phyloP scores from a whole-genome alignment of 2,329 filamentous ascomycete genomes.

The Neopestalotiopsis sp. region DNA sequence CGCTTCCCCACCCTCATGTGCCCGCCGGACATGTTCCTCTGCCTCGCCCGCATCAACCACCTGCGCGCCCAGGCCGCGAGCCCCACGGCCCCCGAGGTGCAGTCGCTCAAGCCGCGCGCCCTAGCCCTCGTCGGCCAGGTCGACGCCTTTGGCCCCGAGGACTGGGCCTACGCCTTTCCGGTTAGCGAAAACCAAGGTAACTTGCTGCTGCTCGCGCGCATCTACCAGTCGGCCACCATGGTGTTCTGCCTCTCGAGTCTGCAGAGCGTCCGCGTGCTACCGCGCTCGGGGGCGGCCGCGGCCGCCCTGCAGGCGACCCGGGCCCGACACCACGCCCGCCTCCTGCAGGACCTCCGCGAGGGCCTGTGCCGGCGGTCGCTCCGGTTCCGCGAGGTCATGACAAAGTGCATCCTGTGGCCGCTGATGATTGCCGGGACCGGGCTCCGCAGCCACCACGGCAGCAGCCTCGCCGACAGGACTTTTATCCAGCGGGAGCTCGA shows the following conservation, averaged over 20 bases:
- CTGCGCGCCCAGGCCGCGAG: conserved; percentile 29
- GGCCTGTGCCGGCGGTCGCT: background rate
- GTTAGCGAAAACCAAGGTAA: conserved; percentile 24
- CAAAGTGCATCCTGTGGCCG: conserved; percentile 37
- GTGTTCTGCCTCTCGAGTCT: conserved; percentile 35
- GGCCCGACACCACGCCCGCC: conserved; percentile 24
- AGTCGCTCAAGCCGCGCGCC: conserved; percentile 21
- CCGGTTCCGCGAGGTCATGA: conserved; percentile 20
- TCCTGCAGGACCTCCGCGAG: conserved; percentile 25
- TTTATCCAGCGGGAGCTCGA: conserved; percentile 34
- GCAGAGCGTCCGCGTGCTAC: conserved; percentile 33
- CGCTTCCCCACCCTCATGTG: conserved; percentile 30
- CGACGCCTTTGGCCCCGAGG: conserved; percentile 35
- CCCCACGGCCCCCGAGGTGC: background rate
- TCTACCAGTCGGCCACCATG: conserved; percentile 37
- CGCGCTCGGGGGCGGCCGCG: conserved; percentile 10
- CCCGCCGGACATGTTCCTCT: conserved; percentile 32
- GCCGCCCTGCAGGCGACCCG: conserved; percentile 14
- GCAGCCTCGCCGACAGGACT: conserved; percentile 27
- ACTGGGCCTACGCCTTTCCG: conserved; percentile 30
- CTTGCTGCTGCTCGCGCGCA: conserved; percentile 36
- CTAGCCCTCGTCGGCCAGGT: conserved; percentile 29
- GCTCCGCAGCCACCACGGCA: conserved; percentile 31
- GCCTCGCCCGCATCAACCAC: conserved; percentile 36
- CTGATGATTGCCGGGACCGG: conserved; percentile 38